Evolutionary conservation across 805 yeast genomes (phyloP), one percentile per base, ranked within the genome.

Genomic region (Myxozyma nipponensis): DNA sequence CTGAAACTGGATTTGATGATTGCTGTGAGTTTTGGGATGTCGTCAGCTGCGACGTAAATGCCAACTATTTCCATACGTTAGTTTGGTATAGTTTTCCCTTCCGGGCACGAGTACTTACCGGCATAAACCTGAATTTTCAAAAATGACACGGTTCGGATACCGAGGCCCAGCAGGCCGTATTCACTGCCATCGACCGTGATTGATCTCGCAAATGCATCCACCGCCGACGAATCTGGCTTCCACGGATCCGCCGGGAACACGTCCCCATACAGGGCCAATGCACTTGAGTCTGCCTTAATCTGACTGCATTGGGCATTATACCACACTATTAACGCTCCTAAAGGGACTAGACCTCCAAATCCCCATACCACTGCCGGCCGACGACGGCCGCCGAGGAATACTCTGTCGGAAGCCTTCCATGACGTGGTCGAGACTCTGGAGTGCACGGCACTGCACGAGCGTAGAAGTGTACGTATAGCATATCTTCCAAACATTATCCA

Each of bases 61-160:
- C 96, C 98, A 35, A 86, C 72, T n/a, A 6, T 35, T 28, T 32
- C 18, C 23, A 22, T 19, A n/a, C n/a, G 13, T 17, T 5, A 5
- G 5, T 28, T 17, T 4, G 15, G 44, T 6, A 35, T 17, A 17
- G 38, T n/a, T 35, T n/a, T n/a, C n/a, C n/a, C n/a, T n/a, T n/a
- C n/a, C n/a, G n/a, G n/a, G n/a, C n/a, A n/a, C n/a, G 15, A 39
- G 32, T 13, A 30, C 50, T 3, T 19, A 51, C 58, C 56, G 0
- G 87, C 95, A 64, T 91, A 91, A 1, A 93, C 96, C 60, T 82
- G 87, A 72, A 93, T 80, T 23, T 77, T 75, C 38, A 90, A 60
- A 62, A 93, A 86, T 0, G 97, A 86, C 18, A 91, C 96, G 0
- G 84, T 71, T 63, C 98, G 75, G 1, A 82, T 78, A 1, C 98